Percentiles rank a stretch among this genome's conserved stretches.
These are phyloP conservation scores for Coniochaeta prunicola DNA, from an alignment of 2,329 filamentous ascomycete species.

Conservation along the genomic window DNA sequence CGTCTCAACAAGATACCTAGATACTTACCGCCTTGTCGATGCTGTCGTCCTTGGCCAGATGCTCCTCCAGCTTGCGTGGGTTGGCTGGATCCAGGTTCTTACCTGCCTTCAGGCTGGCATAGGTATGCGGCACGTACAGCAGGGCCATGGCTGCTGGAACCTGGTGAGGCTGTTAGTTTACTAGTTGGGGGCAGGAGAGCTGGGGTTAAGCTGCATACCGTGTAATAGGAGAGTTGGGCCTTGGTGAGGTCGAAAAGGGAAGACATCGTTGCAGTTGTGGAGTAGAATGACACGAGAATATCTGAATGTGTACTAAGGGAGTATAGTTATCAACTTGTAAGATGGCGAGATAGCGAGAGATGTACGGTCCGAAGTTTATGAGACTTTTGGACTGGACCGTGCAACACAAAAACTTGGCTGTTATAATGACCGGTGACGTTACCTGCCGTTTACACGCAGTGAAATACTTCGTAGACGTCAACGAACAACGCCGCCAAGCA, in stretches of 20 bases:
- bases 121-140: conserved; percentile 26
- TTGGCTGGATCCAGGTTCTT: conserved; percentile 28
- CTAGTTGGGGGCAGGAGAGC: too few relatives aligned
- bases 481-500: not conserved
- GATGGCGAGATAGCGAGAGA: not conserved
- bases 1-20: not conserved
- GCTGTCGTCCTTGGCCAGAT: conserved; percentile 22
- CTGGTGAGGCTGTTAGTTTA: conserved; percentile 14
- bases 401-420: not conserved
- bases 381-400: too few relatives aligned
- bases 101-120: conserved; percentile 20
- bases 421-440: not conserved
- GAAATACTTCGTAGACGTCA: too few relatives aligned
- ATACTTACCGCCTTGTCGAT: conserved; percentile 19
- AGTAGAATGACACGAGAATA: not conserved
- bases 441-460: not conserved
- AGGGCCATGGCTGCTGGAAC: conserved; percentile 32
- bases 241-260: conserved; percentile 14
- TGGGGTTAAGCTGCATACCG: conserved; percentile 8
- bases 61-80: conserved; percentile 26
- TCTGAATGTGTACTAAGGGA: not conserved
- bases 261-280: not conserved
- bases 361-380: too few relatives aligned
- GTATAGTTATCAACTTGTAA: not conserved
- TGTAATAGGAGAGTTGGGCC: conserved; percentile 18